phyloP scores from a whole-genome alignment of 1,284 basidiomycete species.

The Papiliotrema laurentii region DNA sequence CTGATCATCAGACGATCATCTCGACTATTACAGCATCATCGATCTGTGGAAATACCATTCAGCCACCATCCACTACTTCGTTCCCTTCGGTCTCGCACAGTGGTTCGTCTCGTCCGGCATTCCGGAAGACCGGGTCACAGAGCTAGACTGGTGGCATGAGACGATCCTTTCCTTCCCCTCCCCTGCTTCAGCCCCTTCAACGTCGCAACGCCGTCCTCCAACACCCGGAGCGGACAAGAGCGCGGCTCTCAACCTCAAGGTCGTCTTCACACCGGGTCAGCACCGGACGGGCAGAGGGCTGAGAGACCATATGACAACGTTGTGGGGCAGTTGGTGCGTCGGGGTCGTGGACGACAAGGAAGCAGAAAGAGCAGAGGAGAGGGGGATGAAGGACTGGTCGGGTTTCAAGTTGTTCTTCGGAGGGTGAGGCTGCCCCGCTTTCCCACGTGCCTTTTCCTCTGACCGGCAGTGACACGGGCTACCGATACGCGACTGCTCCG shows the following conservation, averaged over 20 bases:
- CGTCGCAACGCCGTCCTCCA: not conserved
- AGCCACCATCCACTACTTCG: constrained; percentile 44
- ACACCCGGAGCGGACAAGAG: not conserved
- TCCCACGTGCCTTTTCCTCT: not conserved
- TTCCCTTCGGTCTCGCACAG: constrained; percentile 39
- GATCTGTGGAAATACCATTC: constrained; percentile 42
- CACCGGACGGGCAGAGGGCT: constrained; percentile 45
- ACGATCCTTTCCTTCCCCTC: constrained; percentile 36
- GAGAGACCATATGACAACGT: constrained; percentile 45
- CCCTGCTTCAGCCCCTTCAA: constrained; percentile 8
- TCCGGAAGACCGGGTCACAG: constrained; percentile 35
- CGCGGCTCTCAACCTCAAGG: constrained; percentile 31
- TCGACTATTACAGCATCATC: constrained; percentile 46
- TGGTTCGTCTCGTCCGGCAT: constrained; percentile 43
- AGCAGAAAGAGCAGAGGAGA: constrained; percentile 7
- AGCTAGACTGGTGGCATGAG: constrained; percentile 49
- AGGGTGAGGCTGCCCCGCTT: constrained; percentile 29
- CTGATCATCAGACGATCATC: constrained; percentile 41
- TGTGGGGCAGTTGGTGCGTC: constrained; percentile 47
- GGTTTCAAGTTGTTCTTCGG: constrained; percentile 46
- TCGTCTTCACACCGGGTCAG: constrained; percentile 46
- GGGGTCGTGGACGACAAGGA: constrained; percentile 34
- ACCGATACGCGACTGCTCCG: constrained; percentile 43
- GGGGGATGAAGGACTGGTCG: constrained; percentile 30
- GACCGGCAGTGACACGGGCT: constrained; percentile 44